Evolutionary conservation across 2,329 filamentous ascomycete genomes (phyloP), one percentile per base, ranked within the genome.

Genomic region (Botrytis aclada): DNA sequence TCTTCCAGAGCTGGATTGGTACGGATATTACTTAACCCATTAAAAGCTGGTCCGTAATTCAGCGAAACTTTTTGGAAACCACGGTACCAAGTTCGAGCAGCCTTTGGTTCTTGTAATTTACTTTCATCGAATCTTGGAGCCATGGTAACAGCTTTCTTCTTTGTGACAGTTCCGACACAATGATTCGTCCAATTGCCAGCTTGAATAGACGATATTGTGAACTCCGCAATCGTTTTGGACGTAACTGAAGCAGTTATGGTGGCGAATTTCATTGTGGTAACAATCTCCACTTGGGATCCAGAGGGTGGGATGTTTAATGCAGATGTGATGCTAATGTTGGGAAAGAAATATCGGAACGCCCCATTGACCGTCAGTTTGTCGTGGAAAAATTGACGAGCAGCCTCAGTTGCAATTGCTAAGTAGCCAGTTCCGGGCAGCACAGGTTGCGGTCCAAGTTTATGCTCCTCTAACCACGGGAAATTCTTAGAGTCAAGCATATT

Each of bases 391-490:
- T 62, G 67, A n/a, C 67, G 67, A 8, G 67, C 54, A 37, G 67
- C 67, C 43, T 70, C 67, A 10, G 54, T 70, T 7, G 43, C 70
- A 64, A 71, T 71, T 58, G 84, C 74, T 62, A 84, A 82, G 74
- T 86, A 86, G 0, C 58, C 73, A 66, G 73, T 69, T 47, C 39
- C 71, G 1, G 86, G 86, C 62, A 86, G 87, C 32, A 88, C 80
- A 45, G 84, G 83, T 1, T 84, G 84, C 74, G 84, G 84, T 72
- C 87, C 85, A 7, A 88, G 81, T 81, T 85, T 83, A 70, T 88
- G 86, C 70, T 88, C 85, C 58, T 82, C 79, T 20, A 88, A 81
- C 86, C 86, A 88, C 0, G 85, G 85, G 69, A 85, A 85, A 76
- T 63, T 63, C 25, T 70, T 70, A 29, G 32, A 37, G 77, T 62